These are phyloP conservation scores for Petasospora fabianii DNA, from an alignment of 1,139 yeast genomes.

Conservation along the genomic window DNA sequence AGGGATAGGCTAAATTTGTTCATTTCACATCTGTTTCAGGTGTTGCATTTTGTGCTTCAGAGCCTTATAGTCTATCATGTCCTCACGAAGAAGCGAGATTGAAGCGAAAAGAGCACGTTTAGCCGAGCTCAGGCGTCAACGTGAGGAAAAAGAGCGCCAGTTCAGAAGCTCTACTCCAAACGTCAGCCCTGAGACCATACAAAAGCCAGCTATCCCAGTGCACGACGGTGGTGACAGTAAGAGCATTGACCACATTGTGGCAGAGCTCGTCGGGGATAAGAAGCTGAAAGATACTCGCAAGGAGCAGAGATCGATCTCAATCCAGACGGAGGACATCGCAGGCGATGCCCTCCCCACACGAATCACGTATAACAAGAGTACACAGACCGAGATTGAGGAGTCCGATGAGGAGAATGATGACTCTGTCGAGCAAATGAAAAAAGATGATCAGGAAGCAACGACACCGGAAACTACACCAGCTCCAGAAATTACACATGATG, in stretches of 20 bases:
- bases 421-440: neutral
- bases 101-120: slow-evolving; percentile 28
- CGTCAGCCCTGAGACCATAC: neutral
- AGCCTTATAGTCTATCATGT: slow-evolving; percentile 1
- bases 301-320: slow-evolving; percentile 14
- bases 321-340: slow-evolving; percentile 16
- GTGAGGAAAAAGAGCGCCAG: slow-evolving; percentile 25
- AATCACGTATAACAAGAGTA: slow-evolving; percentile 19
- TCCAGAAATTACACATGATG: too few species aligned
- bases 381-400: slow-evolving; percentile 18
- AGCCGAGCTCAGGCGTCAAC: slow-evolving; percentile 26
- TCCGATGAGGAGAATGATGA: neutral
- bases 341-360: neutral
- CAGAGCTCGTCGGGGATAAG: slow-evolving; percentile 11
- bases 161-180: slow-evolving; percentile 3
- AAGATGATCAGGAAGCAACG: neutral
- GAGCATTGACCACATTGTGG: slow-evolving; percentile 11
- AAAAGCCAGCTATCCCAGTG: slow-evolving; percentile 2
- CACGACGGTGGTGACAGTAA: slow-evolving; percentile 6
- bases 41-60: too few species aligned
- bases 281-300: neutral
- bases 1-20: too few species aligned
- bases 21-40: too few species aligned
- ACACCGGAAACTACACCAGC: slow-evolving; percentile 2
- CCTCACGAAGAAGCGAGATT: slow-evolving; percentile 26